Base-by-base conservation (phyloP, 2,329 filamentous ascomycete genomes). In the Clonostachys chloroleuca region DNA sequence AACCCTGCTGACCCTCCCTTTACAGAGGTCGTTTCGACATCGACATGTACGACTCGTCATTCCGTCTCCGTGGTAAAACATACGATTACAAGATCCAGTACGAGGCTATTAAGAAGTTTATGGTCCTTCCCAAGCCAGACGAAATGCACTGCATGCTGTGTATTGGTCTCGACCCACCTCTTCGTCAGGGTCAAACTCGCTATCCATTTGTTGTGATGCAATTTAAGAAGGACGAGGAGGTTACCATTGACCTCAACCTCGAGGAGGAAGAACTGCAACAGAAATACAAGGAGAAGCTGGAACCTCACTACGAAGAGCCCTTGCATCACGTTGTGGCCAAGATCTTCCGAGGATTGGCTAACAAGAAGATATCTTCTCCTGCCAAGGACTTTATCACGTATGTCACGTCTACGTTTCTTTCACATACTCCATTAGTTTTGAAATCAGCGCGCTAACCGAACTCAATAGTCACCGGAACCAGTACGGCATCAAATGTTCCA, bases 51-150 rank as follows among this genome's bases (percentile, higher is more conserved):
- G 94, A 97, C 68, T 86, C 84, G 14, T 97, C 94, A 3, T 97
- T 99, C 80, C 87, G 94, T 52, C 80, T 99, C 52, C 92, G 94
- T 55, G 94, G 94, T 61, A 99, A 99, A 74, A 99, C 94, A 20
- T 99, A 99, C 75, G 95, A 99, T 74, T 99, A 99, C 83, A 99
- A 99, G 80, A 97, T 99, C 55, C 91, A 96, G 66, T 99, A 96
- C 70, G 89, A 96, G 49, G 84, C 86, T 44, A 91, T 97, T 72
- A 99, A 99, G 77, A 97, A 97, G 67, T 97, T 97, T 65, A 96
- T 99, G 84, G 81, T 97, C 33, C 83, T 99, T 6, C 94, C 94
- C 43, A 99, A 99, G 73, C 94, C 94, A n/a, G 94, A 99, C 65
- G 94, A 99, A 56, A 83, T 94, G 58, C 94, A 99, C 65, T 92